Evolutionary conservation across 768 basidiomycete genomes (phyloP).

Genomic region (Phallus indusiatus): DNA sequence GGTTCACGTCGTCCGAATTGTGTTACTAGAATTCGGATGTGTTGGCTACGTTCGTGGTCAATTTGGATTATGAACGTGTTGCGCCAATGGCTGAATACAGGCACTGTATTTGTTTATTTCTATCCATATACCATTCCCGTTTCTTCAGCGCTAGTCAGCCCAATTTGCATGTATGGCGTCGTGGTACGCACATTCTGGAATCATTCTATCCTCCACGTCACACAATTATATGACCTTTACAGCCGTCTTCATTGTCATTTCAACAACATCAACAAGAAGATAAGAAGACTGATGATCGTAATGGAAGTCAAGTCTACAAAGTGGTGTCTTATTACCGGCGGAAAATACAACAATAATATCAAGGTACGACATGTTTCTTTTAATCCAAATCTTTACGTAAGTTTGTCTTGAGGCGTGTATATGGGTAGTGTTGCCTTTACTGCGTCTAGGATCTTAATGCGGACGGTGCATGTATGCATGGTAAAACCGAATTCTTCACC

Average conservation of each 20-base stretch:
- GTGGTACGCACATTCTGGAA: slow-evolving; percentile 76
- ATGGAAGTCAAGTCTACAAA: slow-evolving; percentile 66
- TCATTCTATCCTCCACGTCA: slow-evolving; percentile 69
- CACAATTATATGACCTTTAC: slow-evolving; percentile 17
- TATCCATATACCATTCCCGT: not conserved
- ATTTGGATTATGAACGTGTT: slow-evolving; percentile 42
- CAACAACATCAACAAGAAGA: slow-evolving; percentile 19
- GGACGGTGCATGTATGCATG: not conserved
- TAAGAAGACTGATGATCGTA: slow-evolving; percentile 55
- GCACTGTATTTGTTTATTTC: slow-evolving; percentile 28
- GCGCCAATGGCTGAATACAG: slow-evolving; percentile 55
- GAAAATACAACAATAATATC: slow-evolving; percentile 11
- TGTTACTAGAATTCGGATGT: slow-evolving; percentile 60
- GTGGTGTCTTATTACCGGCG: slow-evolving; percentile 21
- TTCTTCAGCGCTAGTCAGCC: slow-evolving; percentile 61
- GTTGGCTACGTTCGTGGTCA: slow-evolving; percentile 65
- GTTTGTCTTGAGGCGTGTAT: slow-evolving; percentile 9
- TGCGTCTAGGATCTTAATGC: not conserved
- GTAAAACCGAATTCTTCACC: not conserved
- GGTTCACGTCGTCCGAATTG: too few species aligned
- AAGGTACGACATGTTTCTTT: not conserved
- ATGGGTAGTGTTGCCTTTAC: slow-evolving; percentile 4
- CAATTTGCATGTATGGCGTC: slow-evolving; percentile 79
- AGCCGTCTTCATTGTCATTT: slow-evolving; percentile 13
- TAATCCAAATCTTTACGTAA: not conserved